phyloP scores from a whole-genome alignment of 2,329 filamentous ascomycete species.

The Xylariaceae sp. region DNA sequence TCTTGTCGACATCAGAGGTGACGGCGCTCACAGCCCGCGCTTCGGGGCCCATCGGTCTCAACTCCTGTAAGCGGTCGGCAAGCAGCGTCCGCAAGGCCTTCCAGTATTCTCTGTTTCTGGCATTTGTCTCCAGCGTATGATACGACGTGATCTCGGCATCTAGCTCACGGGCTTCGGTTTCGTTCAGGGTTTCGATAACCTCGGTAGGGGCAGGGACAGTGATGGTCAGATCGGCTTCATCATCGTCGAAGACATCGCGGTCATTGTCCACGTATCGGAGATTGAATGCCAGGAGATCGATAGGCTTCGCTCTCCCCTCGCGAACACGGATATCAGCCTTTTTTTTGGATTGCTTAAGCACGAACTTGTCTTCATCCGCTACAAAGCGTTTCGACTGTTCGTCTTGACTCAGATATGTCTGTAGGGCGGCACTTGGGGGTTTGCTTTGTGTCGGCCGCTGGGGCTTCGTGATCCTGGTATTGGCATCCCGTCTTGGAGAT shows the following conservation, averaged over 20 bases:
- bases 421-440: slow-evolving; percentile 27
- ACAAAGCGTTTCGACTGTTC: slow-evolving; percentile 80
- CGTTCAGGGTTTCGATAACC: slow-evolving; percentile 69
- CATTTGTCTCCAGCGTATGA: slow-evolving; percentile 71
- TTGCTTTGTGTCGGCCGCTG: slow-evolving; percentile 29
- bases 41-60: slow-evolving; percentile 55
- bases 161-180: slow-evolving; percentile 64
- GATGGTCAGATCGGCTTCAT: slow-evolving; percentile 66
- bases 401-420: slow-evolving; percentile 60
- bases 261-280: slow-evolving; percentile 82
- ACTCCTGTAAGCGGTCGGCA: slow-evolving; percentile 64
- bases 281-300: slow-evolving; percentile 90
- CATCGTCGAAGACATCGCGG: slow-evolving; percentile 79
- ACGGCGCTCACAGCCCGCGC: slow-evolving; percentile 77
- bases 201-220: slow-evolving; percentile 73
- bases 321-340: slow-evolving; percentile 93
- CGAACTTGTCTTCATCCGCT: slow-evolving; percentile 91
- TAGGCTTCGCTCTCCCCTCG: slow-evolving; percentile 82
- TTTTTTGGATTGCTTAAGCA: slow-evolving; percentile 94
- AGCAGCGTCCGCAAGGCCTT: slow-evolving; percentile 82
- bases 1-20: slow-evolving; percentile 77
- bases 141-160: slow-evolving; percentile 80
- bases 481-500: slow-evolving; percentile 50
- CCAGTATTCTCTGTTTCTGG: slow-evolving; percentile 83
- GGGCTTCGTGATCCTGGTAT: slow-evolving; percentile 52